Conservation (phyloP, 129 eudicot genomes). For the Sambucus nigra region DNA sequence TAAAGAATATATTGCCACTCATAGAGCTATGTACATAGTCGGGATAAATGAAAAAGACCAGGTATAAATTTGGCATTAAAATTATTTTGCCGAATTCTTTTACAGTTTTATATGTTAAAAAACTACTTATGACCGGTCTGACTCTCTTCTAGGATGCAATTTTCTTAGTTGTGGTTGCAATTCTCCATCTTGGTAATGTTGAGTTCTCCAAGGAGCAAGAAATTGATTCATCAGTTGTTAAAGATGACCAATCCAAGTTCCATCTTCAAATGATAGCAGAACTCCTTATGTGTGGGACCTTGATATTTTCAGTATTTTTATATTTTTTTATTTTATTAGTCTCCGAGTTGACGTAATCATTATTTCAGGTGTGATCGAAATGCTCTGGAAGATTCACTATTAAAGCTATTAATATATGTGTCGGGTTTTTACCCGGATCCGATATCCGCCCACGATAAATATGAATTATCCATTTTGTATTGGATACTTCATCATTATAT, state of each 20-base stretch:
- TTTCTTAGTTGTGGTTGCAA: conserved; percentile 86
- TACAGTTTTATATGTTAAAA: background rate
- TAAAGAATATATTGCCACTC: conserved; percentile 84
- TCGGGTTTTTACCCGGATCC: too few species aligned
- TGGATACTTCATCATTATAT: too few species aligned
- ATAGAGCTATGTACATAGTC: conserved; percentile 93
- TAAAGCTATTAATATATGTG: too few species aligned
- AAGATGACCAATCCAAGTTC: conserved; percentile 74
- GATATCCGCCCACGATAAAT: too few species aligned
- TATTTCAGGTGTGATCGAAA: conserved; percentile 65
- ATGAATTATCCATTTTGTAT: too few species aligned
- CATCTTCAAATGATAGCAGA: conserved; percentile 75
- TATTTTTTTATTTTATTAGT: background rate
- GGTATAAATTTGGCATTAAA: conserved; percentile 23
- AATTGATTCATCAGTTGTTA: conserved; percentile 76
- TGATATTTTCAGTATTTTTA: background rate
- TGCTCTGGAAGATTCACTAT: conserved; percentile 80
- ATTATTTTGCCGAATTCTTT: background rate
- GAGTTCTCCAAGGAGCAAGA: conserved; percentile 80
- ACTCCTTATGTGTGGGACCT: conserved; percentile 56
- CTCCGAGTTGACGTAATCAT: conserved; percentile 9
- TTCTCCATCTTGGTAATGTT: conserved; percentile 94
- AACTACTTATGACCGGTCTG: conserved; percentile 24
- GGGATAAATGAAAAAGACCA: conserved; percentile 86
- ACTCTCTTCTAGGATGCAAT: conserved; percentile 72